Percentiles rank a stretch among this genome's conserved stretches.
Conservation (phyloP, 768 basidiomycete genomes). For the Naganishia friedmannii region DNA sequence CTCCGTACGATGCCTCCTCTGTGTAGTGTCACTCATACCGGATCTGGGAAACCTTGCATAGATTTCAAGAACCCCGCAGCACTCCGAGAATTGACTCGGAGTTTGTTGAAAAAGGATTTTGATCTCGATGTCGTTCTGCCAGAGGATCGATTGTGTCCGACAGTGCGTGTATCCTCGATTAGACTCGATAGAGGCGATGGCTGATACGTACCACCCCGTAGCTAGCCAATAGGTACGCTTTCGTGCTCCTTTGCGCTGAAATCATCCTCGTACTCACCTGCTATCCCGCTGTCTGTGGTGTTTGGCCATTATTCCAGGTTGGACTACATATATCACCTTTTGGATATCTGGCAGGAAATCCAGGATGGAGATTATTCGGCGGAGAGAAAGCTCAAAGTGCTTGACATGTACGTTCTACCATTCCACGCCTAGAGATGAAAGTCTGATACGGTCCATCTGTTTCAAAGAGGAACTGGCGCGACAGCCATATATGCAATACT, state of each 20-base stretch:
- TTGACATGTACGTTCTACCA: conserved; percentile 65
- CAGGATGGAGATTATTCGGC: conserved; percentile 27
- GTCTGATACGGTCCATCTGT: neutral
- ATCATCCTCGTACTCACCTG: neutral
- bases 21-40: conserved; percentile 1
- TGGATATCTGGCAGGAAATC: conserved; percentile 45
- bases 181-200: neutral
- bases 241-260: neutral
- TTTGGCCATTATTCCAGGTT: conserved; percentile 56
- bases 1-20: neutral
- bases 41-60: conserved; percentile 56
- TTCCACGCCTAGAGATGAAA: neutral
- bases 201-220: neutral
- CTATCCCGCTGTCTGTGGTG: neutral
- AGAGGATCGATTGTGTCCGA: conserved; percentile 75
- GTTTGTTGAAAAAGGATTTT: conserved; percentile 74
- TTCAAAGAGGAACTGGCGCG: conserved; percentile 77
- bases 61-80: conserved; percentile 72
- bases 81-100: conserved; percentile 74
- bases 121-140: conserved; percentile 63
- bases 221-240: conserved; percentile 44
- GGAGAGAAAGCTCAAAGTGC: conserved; percentile 57
- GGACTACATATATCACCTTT: conserved; percentile 68
- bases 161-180: conserved; percentile 64
- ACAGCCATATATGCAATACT: conserved; percentile 86